phyloP scores from a whole-genome alignment of 2,329 filamentous ascomycete genomes.

The Colletotrichum trifolii region DNA sequence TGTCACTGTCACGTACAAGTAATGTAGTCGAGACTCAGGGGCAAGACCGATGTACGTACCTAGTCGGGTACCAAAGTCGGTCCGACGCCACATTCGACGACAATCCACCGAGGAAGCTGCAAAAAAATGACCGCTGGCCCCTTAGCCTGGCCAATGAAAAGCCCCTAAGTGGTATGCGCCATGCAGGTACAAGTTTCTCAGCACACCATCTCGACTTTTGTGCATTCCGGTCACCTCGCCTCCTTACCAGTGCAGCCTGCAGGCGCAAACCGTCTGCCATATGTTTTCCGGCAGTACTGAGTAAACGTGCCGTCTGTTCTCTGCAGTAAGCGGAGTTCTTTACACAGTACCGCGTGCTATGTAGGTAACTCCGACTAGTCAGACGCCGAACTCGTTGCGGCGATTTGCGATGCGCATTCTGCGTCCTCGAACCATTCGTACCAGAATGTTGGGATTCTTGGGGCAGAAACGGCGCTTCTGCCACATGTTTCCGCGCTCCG shows the following conservation, averaged over 20 bases:
- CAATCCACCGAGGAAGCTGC: slow-evolving; percentile 18
- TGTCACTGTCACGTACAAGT: no score
- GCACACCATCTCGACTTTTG: slow-evolving; percentile 27
- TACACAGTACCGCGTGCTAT: no score
- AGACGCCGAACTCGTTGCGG: no score
- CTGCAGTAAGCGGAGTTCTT: neutral
- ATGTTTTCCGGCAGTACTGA: neutral
- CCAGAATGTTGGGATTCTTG: neutral
- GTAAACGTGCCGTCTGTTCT: neutral
- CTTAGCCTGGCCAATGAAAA: slow-evolving; percentile 16
- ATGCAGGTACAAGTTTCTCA: slow-evolving; percentile 29
- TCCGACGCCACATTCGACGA: slow-evolving; percentile 27
- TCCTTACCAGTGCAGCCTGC: slow-evolving; percentile 25
- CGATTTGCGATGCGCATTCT: no score
- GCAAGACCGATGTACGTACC: slow-evolving; percentile 2
- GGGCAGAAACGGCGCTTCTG: slow-evolving; percentile 19
- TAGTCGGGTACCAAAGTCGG: slow-evolving; percentile 15
- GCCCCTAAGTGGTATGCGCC: slow-evolving; percentile 2
- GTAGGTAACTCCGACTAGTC: no score
- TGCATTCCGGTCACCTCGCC: slow-evolving; percentile 20
- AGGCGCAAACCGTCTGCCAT: neutral
- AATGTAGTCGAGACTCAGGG: slow-evolving; percentile 9
- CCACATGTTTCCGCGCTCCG: slow-evolving; percentile 18
- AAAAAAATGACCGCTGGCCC: slow-evolving; percentile 13
- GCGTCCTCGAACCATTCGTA: no score